Conservation (phyloP, 192 early-diverging fungal species). For the Endogone sp. region DNA sequence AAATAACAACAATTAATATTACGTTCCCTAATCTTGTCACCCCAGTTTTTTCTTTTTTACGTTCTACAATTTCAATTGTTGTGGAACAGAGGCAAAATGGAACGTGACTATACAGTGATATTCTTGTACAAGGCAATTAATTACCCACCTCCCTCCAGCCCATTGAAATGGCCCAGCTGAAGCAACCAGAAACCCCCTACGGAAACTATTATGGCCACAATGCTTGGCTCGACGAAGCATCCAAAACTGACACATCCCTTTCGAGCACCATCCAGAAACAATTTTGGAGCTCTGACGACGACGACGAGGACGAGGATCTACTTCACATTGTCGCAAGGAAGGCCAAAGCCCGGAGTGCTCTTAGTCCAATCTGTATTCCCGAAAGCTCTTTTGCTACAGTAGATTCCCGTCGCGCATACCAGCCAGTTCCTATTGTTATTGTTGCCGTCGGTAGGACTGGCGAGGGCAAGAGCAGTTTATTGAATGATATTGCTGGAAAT, state of each 20-base stretch:
- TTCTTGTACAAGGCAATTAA: no score
- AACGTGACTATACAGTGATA: no score
- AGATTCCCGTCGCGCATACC: neutral
- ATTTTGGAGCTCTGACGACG: no score
- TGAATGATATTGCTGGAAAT: constrained; percentile 1
- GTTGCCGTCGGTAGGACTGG: neutral
- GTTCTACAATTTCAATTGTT: no score
- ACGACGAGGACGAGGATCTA: neutral
- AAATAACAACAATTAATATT: no score
- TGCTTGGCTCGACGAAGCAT: neutral
- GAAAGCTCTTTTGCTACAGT: neutral
- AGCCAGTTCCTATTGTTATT: neutral
- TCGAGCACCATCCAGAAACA: no score
- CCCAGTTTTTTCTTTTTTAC: no score
- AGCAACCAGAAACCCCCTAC: neutral
- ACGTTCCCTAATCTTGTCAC: no score
- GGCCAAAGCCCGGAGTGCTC: neutral
- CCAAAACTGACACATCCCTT: no score
- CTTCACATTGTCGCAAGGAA: neutral
- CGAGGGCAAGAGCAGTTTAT: neutral
- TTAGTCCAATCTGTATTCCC: neutral
- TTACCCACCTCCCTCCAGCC: no score
- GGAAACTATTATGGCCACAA: neutral
- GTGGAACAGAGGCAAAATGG: no score
- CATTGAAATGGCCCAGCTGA: neutral